Evolutionary conservation across 345 rosid genomes (phyloP), one percentile per base, ranked within the genome.

Genomic region (Passiflora organensis): DNA sequence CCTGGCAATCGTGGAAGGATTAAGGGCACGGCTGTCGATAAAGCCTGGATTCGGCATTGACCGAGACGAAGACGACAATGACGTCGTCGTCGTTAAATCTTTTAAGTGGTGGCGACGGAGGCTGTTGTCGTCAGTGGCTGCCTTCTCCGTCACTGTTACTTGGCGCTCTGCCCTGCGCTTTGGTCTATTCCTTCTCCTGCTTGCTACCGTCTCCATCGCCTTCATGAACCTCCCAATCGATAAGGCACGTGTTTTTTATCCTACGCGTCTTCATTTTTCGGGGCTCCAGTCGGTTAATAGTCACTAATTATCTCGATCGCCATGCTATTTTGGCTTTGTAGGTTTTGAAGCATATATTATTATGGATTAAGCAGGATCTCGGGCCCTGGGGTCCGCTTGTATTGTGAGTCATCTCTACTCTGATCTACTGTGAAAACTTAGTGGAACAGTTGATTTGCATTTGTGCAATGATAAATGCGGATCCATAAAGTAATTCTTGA

Each of bases 331-430:
- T 32, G 12, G 15, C 2, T 44, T 16, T 50, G 49, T 73, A 81
- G 81, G 71, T 63, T 39, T 53, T 78, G 79, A 71, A 73, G 71
- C 55, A 60, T 42, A 73, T 81, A 54, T 71, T 78, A 63, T 21
- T 73, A 73, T 81, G 83, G 86, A 66, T 81, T 48, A 71, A 75
- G 68, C 72, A 71, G 66, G 83, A 78, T 78, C 78, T 78, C 56
- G 86, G 86, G 48, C 68, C 77, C 49, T 73, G 75, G 69, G 81
- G 86, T 55, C 86, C 83, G 12, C 17, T 81, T 55, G 79, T 72
- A 21, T 54, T 81, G 86, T 81, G 73, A 81, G 81, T 58, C 51
- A 37, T 21, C 6, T 36, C 17, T 3, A 28, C n/a, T n/a, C n/a
- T n/a, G n/a, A n/a, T n/a, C n/a, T n/a, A n/a, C n/a, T n/a, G n/a